phyloP scores from a whole-genome alignment of 2,329 filamentous ascomycete genomes.

The Venturia oleaginea region DNA sequence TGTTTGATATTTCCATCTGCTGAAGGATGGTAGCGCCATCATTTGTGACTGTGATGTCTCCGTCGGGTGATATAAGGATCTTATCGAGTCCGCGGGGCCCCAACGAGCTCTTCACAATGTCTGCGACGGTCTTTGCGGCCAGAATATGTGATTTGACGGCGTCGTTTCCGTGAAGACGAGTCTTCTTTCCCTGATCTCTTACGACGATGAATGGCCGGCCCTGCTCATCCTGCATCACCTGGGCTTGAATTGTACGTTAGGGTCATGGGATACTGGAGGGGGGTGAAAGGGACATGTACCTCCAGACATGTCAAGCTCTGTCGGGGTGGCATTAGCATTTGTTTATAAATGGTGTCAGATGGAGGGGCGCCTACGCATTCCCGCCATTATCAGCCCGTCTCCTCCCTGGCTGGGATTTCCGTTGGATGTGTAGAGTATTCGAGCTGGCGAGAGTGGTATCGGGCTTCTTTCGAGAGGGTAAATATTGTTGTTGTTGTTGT shows the following conservation, averaged over 20 bases:
- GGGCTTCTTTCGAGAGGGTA: neutral
- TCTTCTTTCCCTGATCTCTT: conserved; percentile 96
- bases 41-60: conserved; percentile 98
- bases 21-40: conserved; percentile 95
- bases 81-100: conserved; percentile 96
- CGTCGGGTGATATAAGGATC: conserved; percentile 96
- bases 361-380: conserved; percentile 26
- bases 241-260: conserved; percentile 34
- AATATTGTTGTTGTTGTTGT: neutral
- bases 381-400: conserved; percentile 15
- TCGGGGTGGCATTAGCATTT: conserved; percentile 21
- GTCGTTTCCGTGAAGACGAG: conserved; percentile 90
- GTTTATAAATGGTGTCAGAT: conserved; percentile 12
- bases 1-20: conserved; percentile 98
- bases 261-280: neutral
- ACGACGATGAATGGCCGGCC: conserved; percentile 97
- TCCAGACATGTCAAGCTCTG: conserved; percentile 68
- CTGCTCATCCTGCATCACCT: conserved; percentile 92
- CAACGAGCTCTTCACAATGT: conserved; percentile 94
- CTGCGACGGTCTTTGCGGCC: conserved; percentile 89
- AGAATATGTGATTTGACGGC: conserved; percentile 98
- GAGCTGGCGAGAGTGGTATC: neutral
- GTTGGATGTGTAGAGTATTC: neutral
- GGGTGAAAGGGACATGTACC: neutral
- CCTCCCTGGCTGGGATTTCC: neutral